phyloP scores from a whole-genome alignment of 139 green algal species.

The Chlorella sorokiniana region DNA sequence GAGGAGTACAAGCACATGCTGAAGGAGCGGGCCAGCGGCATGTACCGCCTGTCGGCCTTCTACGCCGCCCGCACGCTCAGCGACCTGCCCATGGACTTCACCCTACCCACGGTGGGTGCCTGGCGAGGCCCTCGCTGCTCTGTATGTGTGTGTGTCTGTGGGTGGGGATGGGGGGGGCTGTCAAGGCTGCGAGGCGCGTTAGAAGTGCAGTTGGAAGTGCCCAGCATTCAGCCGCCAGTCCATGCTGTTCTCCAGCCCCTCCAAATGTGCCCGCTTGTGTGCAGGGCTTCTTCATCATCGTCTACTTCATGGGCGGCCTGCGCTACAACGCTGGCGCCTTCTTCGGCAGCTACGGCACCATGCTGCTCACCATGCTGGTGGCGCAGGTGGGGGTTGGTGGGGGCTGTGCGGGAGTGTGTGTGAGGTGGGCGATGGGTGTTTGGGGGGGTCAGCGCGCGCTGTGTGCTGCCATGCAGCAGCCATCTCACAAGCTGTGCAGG shows the following conservation, averaged over 20 bases:
- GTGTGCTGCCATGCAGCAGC: not conserved
- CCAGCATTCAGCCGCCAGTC: no score
- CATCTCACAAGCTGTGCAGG: no score
- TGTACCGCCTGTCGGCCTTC: conserved; percentile 84
- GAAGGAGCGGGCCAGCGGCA: conserved; percentile 67
- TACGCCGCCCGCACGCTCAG: conserved; percentile 72
- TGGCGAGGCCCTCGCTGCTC: no score
- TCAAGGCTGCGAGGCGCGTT: no score
- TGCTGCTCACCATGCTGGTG: conserved; percentile 65
- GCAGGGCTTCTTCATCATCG: not conserved
- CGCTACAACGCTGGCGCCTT: conserved; percentile 59
- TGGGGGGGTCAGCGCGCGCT: no score
- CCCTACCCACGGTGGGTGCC: conserved; percentile 43
- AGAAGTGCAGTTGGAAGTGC: no score
- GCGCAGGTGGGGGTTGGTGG: conserved; percentile 52
- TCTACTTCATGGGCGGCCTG: conserved; percentile 42
- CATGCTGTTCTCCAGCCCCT: no score
- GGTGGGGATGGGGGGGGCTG: no score
- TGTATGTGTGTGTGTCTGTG: no score
- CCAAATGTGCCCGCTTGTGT: no score
- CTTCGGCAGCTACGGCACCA: conserved; percentile 62
- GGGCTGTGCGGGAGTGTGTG: not conserved
- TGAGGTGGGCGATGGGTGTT: no score
- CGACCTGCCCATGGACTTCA: conserved; percentile 80
- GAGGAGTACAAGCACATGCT: conserved; percentile 59